Base-by-base conservation (phyloP, 345 rosid genomes). In the Ceriops tagal region DNA sequence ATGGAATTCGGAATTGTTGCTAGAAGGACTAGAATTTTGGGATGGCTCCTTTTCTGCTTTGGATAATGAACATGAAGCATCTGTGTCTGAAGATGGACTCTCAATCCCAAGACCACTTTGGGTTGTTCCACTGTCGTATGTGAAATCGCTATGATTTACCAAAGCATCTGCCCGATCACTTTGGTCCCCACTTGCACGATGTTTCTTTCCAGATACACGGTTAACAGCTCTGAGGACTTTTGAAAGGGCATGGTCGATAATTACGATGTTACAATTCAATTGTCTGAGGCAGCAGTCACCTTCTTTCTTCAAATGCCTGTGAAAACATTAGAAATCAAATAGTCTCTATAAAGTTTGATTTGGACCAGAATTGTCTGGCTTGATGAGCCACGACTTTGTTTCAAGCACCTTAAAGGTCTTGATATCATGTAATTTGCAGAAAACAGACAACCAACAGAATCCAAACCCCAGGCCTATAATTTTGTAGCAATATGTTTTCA, bases 231-330 rank as follows among this genome's bases (percentile, higher is more conserved):
- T 76, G 58, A 82, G 71, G 46, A 76, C 57, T 69, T 55, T 78
- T 16, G 82, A 80, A 49, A 58, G 68, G 24, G 76, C 60, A 20
- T 79, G 80, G 61, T 82, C 82, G 18, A 82, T 67, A 28, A 82
- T 64, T 37, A 78, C 82, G 9, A 78, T 53, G 65, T 78, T 82
- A 67, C 82, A 82, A 32, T 56, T 69, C 74, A 82, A 32, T 61
- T 76, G 76, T 34, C 76, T 76, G 58, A 76, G 37, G 76, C 85
- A 78, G 67, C 26, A 43, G 34, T 76, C 79, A 6, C 72, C 69
- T 71, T 82, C 85, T 61, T 78, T 76, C 80, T 68, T 78, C 69
- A 82, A 53, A 57, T 71, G 63, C 24, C 85, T 82, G 77, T 31
- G 2, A 37, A 37, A 22, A 55, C 28, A 55, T 55, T 21, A 55